These are phyloP conservation scores for Capsicum pubescens DNA, from an alignment of 257 asterid species.

Conservation along the genomic window DNA sequence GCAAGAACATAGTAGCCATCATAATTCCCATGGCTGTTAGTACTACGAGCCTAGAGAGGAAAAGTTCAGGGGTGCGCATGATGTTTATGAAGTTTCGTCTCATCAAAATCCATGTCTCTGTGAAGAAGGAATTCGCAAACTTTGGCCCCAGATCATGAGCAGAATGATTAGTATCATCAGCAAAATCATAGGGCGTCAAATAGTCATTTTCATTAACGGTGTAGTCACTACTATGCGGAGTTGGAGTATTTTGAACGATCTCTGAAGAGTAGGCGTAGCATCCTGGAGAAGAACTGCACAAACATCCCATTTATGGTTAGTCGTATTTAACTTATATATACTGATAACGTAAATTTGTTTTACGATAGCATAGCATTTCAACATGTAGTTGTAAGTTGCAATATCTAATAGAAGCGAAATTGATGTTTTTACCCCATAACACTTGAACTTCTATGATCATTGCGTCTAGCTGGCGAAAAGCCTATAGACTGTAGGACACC, in stretches of 20 bases:
- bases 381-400: neutral
- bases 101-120: slow-evolving; percentile 73
- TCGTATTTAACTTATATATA: neutral
- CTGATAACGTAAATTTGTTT: neutral
- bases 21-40: slow-evolving; percentile 79
- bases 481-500: slow-evolving; percentile 44
- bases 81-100: slow-evolving; percentile 81
- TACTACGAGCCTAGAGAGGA: slow-evolving; percentile 76
- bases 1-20: slow-evolving; percentile 89
- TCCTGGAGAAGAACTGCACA: slow-evolving; percentile 57
- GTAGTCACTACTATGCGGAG: slow-evolving; percentile 79
- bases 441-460: slow-evolving; percentile 42
- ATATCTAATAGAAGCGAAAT: neutral
- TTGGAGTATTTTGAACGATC: slow-evolving; percentile 60
- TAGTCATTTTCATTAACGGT: slow-evolving; percentile 81
- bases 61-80: slow-evolving; percentile 85
- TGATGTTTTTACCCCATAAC: slow-evolving; percentile 50
- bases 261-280: slow-evolving; percentile 66
- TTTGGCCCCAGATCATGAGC: slow-evolving; percentile 59
- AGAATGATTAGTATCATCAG: slow-evolving; percentile 26
- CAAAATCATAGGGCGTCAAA: slow-evolving; percentile 48
- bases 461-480: slow-evolving; percentile 62
- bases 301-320: neutral
- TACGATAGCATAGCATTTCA: neutral
- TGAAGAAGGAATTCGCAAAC: slow-evolving; percentile 69